These are phyloP conservation scores for Moesziomyces sp. DNA, from an alignment of 1,284 basidiomycete species.

Conservation along the genomic window DNA sequence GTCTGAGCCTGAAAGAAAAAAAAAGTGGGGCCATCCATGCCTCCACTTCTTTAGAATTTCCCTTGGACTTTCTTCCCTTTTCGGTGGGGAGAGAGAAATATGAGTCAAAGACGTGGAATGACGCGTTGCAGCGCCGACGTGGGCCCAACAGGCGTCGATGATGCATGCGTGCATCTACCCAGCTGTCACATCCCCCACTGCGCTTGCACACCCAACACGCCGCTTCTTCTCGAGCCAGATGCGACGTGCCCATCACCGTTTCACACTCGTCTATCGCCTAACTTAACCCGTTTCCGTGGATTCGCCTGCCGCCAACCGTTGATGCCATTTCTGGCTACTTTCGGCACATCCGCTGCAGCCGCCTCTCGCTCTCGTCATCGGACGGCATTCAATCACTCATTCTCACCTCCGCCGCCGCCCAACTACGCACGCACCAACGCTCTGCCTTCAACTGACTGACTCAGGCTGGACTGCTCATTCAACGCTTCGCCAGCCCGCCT, in stretches of 20 bases:
- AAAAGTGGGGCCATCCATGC: too few species aligned
- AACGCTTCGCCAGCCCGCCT: neutral
- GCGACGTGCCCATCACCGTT: too few species aligned
- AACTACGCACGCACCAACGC: too few species aligned
- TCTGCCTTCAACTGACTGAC: too few species aligned
- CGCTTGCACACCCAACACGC: too few species aligned
- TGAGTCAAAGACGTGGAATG: neutral
- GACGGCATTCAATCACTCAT: too few species aligned
- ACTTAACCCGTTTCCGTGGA: too few species aligned
- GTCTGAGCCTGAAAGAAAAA: too few species aligned
- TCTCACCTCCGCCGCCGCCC: too few species aligned
- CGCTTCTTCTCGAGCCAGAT: too few species aligned
- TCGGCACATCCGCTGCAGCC: neutral
- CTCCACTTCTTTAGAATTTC: neutral
- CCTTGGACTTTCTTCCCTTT: neutral
- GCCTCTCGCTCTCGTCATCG: conserved; percentile 12
- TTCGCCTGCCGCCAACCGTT: neutral
- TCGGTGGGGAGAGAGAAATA: neutral
- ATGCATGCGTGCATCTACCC: conserved; percentile 1
- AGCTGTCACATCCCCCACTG: too few species aligned
- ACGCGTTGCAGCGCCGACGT: neutral
- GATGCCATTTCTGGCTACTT: conserved; percentile 14
- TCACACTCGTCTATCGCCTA: too few species aligned
- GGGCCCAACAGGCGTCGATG: neutral
- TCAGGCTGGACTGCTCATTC: neutral